Base-by-base conservation (phyloP, 2,329 filamentous ascomycete species). In the Rhynchosporium agropyri region DNA sequence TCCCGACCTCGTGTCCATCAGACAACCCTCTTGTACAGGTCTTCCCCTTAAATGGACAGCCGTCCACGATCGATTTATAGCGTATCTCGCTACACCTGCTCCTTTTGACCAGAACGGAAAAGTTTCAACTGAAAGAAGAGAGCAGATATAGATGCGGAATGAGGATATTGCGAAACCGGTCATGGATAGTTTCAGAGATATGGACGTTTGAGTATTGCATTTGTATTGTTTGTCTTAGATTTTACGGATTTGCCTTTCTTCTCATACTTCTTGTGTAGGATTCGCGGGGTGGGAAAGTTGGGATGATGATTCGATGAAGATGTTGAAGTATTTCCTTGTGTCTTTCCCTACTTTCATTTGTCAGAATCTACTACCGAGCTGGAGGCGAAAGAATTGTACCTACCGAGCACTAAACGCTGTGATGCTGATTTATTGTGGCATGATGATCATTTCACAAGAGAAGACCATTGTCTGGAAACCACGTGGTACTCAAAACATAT, bases 41-140 rank as follows among this genome's bases (percentile, higher is more conserved):
- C 67, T 71, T 3, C 71, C 71, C n/a, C 58, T 40, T 28, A 42
- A 54, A 8, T 72, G 69, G 71, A 65, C 60, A 26, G 3, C 51
- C 9, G 63, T 63, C 33, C 69, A 73, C 38, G 71, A 71, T 36
- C 66, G 66, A 6, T 71, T 71, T 60, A 72, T 73, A 31, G 66
- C 69, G 0, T 73, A 72, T 49, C 64, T 72, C 8, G 65, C 68
- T 13, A 73, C 68, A 0, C 71, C 72, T 51, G 68, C 69, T 1
- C 71, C 70, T 13, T 55, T 72, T 9, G 69, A 69, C 8, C 50
- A 48, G 8, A 55, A 66, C 9, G 68, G 68, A 1, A 58, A 38
- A 12, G 53, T 20, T 71, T 4, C 69, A 67, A 20, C 15, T 36
- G 8, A 43, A 61, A 20, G 69, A 71, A 43, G 68, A 68, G 61